Evolutionary conservation across 176 grass and related monocot genomes (phyloP).

Genomic region (Avena sativa): DNA sequence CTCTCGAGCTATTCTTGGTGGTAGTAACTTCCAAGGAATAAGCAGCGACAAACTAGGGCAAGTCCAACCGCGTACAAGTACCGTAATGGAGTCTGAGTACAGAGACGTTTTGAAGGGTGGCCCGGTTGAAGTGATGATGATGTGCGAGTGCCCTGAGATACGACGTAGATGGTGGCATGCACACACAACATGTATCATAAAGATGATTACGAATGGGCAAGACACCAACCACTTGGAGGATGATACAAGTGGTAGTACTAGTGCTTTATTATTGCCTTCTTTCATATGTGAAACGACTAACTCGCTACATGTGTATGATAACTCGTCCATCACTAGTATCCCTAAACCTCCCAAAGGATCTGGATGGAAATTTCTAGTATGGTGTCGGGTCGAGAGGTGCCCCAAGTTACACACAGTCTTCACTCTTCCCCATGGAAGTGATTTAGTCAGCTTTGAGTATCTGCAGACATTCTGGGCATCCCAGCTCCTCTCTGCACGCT

Average conservation of each 20-base stretch:
- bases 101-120: background rate
- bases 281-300: accelerated
- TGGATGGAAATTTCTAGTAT: background rate
- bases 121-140: background rate
- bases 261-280: background rate
- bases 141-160: background rate
- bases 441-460: background rate
- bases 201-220: background rate
- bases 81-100: background rate
- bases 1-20: background rate
- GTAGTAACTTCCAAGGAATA: background rate
- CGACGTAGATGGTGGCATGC: too few relatives aligned
- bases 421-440: too few relatives aligned
- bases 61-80: background rate
- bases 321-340: background rate
- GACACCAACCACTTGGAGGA: background rate
- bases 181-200: background rate
- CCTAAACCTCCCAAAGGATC: too few relatives aligned
- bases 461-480: background rate
- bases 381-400: constrained; percentile 19
- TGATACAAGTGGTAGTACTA: background rate
- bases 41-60: background rate
- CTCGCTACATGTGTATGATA: constrained; percentile 11
- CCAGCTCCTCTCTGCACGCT: background rate
- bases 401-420: background rate